Evolutionary conservation across 345 rosid genomes (phyloP).

Genomic region (Hevea brasiliensis): DNA sequence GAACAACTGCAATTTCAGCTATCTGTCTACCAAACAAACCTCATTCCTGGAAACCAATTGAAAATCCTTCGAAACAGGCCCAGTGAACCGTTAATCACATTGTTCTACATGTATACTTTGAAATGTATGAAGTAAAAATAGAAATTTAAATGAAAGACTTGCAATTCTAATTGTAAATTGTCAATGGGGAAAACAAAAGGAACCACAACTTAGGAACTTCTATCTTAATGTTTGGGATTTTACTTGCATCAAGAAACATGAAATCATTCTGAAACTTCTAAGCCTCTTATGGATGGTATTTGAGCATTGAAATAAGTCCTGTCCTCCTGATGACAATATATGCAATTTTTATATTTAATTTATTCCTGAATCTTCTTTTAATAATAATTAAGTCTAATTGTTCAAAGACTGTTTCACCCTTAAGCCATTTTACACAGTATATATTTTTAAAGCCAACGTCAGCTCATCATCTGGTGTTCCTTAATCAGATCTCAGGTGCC

Average conservation of each 20-base stretch:
- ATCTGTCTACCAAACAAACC: background rate
- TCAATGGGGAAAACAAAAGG: background rate
- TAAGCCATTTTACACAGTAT: slow-evolving; percentile 12
- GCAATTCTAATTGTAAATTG: background rate
- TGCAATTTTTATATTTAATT: background rate
- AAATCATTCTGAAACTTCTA: background rate
- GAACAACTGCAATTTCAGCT: background rate
- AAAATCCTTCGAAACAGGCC: background rate
- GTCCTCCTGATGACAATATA: background rate
- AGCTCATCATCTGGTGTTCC: slow-evolving; percentile 35
- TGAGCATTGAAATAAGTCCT: background rate
- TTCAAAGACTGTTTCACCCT: slow-evolving; percentile 2
- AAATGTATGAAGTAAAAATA: background rate
- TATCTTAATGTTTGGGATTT: background rate
- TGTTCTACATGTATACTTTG: background rate
- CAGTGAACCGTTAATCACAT: background rate
- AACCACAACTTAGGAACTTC: background rate
- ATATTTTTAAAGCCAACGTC: slow-evolving; percentile 13
- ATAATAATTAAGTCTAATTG: background rate
- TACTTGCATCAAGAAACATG: background rate
- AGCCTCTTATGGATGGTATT: background rate
- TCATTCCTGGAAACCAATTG: background rate
- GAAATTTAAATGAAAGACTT: background rate
- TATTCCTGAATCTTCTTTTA: background rate
- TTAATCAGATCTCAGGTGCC: slow-evolving; percentile 92